Conservation (phyloP, 306 rosid genomes). For the Begonia masoniana region DNA sequence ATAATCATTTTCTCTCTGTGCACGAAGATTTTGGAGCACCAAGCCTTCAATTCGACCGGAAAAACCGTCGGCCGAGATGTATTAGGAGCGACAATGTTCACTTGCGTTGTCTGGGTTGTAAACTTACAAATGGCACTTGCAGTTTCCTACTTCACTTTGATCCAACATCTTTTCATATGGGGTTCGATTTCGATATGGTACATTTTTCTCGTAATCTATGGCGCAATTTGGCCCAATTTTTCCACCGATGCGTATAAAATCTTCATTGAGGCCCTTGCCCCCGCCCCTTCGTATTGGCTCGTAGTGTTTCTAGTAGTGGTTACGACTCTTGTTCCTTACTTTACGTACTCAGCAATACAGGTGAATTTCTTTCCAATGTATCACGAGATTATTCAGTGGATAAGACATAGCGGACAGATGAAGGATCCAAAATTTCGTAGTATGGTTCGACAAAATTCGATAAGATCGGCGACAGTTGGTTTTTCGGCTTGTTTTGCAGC, state of each 20-base stretch:
- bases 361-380: conserved; percentile 81
- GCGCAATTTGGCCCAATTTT: conserved; percentile 33
- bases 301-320: conserved; percentile 51
- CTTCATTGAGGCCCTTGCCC: conserved; percentile 69
- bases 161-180: conserved; percentile 81
- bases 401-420: conserved; percentile 45
- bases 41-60: conserved; percentile 56
- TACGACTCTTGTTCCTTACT: conserved; percentile 66
- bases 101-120: conserved; percentile 86
- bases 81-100: conserved; percentile 65
- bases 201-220: conserved; percentile 58
- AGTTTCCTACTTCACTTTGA: conserved; percentile 80
- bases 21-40: conserved; percentile 50
- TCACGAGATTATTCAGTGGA: conserved; percentile 72
- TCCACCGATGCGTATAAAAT: conserved; percentile 55
- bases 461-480: conserved; percentile 47
- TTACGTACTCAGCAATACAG: conserved; percentile 54
- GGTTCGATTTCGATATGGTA: conserved; percentile 76
- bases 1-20: conserved; percentile 75
- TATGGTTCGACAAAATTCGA: conserved; percentile 54
- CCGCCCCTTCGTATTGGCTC: conserved; percentile 60
- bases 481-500: conserved; percentile 73
- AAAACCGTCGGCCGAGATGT: conserved; percentile 69
- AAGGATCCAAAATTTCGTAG: conserved; percentile 47
- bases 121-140: conserved; percentile 86